Conservation (phyloP, 2,329 filamentous ascomycete species). For the Talaromyces sp. region DNA sequence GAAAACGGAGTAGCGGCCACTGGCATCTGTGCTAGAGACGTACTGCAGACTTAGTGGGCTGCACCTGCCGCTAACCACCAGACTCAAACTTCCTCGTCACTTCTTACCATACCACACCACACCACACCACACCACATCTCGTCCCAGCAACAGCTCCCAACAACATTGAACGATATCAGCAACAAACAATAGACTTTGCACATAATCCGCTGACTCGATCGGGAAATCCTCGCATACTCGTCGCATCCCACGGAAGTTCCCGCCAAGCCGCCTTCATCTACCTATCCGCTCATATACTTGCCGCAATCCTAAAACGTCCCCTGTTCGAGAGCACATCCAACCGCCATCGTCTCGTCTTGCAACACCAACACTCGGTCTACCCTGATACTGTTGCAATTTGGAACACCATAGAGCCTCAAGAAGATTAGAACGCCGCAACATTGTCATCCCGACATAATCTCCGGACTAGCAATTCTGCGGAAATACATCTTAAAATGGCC, state of each 20-base stretch:
- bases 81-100: background rate
- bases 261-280: background rate
- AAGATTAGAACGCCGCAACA: background rate
- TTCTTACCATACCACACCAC: background rate
- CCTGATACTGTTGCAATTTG: background rate
- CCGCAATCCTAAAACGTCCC: conserved; percentile 8
- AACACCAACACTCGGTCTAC: background rate
- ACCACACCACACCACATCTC: background rate
- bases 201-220: background rate
- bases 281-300: background rate
- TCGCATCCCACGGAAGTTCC: background rate
- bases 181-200: background rate
- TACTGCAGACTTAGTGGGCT: background rate
- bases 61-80: background rate
- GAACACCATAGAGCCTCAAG: background rate
- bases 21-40: background rate
- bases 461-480: background rate
- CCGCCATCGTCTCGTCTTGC: conserved; percentile 3
- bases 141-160: background rate
- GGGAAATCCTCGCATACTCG: background rate
- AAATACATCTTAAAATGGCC: conserved; percentile 2
- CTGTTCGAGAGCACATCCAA: conserved; percentile 6
- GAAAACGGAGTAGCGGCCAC: conserved; percentile 11
- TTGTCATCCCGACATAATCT: background rate
- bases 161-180: background rate